Evolutionary conservation across 352 stramenopile genomes (phyloP), one percentile per base, ranked within the genome.

Genomic region (Thraustotheca clavata): DNA sequence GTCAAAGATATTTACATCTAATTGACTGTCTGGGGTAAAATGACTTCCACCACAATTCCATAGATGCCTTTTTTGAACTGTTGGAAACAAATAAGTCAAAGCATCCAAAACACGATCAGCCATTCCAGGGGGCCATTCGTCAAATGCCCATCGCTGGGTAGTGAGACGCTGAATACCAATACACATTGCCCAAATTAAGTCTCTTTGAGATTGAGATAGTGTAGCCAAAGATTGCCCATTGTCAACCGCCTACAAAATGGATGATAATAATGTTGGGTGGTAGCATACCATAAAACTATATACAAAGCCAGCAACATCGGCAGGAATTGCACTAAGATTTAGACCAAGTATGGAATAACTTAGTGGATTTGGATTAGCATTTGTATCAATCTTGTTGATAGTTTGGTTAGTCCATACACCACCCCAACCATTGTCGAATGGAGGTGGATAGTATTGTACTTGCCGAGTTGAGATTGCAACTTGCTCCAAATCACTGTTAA

Each of bases 1-100:
- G 46, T 91, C 82, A 80, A 80, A 87, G n/a, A 89, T 70, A 27
- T 68, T 91, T 29, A 89, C 73, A 31, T 77, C 70, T 29, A 89
- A 70, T 16, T 47, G 75, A 49, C 54, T 79, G 6, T 34, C 55
- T 3, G 74, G 70, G 20, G 71, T 62, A 49, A 88, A 87, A 3
- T 49, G 69, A 0, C 68, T 70, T 61, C 78, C 73, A 0, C 80
- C 82, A 22, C 82, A 91, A 34, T 88, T 87, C 80, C 80, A 91
- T 0, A 84, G 57, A 67, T 87, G 79, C 0, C 80, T 62, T 12
- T 81, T 69, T 6, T 69, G 67, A 2, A 74, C 68, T 7, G 72
- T 72, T 0, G 72, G 77, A 49, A 88, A 87, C 72, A 89, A 88
- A 3, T 59, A 49, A 18, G 86, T 72, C 0, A 74, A 61, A 0